These are phyloP conservation scores for Penicillium sp. DNA, from an alignment of 2,329 filamentous ascomycete genomes.

Conservation along the genomic window DNA sequence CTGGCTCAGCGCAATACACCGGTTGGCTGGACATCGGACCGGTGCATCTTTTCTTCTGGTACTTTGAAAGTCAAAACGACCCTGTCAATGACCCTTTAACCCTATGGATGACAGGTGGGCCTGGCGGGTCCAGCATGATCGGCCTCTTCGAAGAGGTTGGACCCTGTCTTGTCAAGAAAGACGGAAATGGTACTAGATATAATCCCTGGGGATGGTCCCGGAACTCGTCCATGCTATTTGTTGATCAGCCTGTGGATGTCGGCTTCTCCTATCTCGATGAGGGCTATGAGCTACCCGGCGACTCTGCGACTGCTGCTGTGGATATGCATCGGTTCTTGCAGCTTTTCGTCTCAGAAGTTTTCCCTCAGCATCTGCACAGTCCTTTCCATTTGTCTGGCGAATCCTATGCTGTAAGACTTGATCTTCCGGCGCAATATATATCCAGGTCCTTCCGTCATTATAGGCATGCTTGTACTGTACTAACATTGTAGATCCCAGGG, in stretches of 20 bases:
- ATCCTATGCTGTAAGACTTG: conserved; percentile 45
- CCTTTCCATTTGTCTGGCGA: conserved; percentile 52
- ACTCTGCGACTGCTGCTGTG: conserved; percentile 46
- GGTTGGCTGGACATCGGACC: conserved; percentile 17
- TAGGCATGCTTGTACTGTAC: neutral
- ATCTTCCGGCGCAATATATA: neutral
- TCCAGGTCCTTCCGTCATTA: no score
- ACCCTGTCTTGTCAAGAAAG: conserved; percentile 34
- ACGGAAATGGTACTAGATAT: conserved; percentile 23
- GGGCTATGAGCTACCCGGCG: conserved; percentile 20
- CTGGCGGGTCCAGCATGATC: conserved; percentile 53
- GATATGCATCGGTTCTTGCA: conserved; percentile 54
- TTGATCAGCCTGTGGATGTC: conserved; percentile 28
- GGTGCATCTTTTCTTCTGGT: conserved; percentile 41
- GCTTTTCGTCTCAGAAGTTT: conserved; percentile 48
- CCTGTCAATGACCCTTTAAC: conserved; percentile 50
- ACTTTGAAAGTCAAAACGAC: conserved; percentile 43
- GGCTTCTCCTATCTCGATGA: conserved; percentile 30
- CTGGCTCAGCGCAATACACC: conserved; percentile 17
- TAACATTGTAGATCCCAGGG: conserved; percentile 32
- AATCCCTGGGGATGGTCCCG: conserved; percentile 25
- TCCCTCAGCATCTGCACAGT: conserved; percentile 40
- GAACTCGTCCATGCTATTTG: conserved; percentile 27
- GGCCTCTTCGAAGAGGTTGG: conserved; percentile 54
- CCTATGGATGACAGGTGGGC: conserved; percentile 55